Conservation (phyloP, 805 yeast genomes). For the Metschnikowia santaceciliae region DNA sequence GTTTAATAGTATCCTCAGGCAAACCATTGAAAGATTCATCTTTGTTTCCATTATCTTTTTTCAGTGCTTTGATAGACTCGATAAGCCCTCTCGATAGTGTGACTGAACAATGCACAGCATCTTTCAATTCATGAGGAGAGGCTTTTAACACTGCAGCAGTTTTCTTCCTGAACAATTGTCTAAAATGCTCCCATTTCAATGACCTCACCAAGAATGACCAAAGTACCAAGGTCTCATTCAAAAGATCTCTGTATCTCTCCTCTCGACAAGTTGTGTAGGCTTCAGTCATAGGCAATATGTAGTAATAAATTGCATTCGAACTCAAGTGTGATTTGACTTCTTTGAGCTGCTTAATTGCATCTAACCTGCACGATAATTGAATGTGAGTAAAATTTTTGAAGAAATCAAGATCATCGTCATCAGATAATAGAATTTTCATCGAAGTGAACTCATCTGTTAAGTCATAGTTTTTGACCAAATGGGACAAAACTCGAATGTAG, state of each 20-base stretch:
- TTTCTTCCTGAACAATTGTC: slow-evolving; percentile 70
- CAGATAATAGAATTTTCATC: slow-evolving; percentile 55
- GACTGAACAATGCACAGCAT: slow-evolving; percentile 55
- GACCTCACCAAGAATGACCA: slow-evolving; percentile 55
- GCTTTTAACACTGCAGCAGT: slow-evolving; percentile 40
- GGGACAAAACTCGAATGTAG: slow-evolving; percentile 61
- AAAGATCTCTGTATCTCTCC: slow-evolving; percentile 52
- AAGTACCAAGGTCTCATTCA: slow-evolving; percentile 61
- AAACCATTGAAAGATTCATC: slow-evolving; percentile 20
- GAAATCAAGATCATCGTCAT: slow-evolving; percentile 82
- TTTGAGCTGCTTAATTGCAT: slow-evolving; percentile 65
- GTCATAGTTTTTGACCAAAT: slow-evolving; percentile 49
- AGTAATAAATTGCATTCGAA: slow-evolving; percentile 66
- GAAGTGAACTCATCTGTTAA: slow-evolving; percentile 53
- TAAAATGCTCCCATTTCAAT: slow-evolving; percentile 75
- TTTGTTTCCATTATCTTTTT: slow-evolving; percentile 8
- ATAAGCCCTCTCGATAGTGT: slow-evolving; percentile 50
- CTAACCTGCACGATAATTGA: slow-evolving; percentile 80
- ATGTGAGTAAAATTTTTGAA: slow-evolving; percentile 75
- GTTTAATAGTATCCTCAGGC: slow-evolving; percentile 24
- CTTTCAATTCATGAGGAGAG: slow-evolving; percentile 47
- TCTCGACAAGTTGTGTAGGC: slow-evolving; percentile 63
- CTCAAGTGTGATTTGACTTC: slow-evolving; percentile 41
- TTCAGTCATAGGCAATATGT: slow-evolving; percentile 81
- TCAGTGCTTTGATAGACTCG: slow-evolving; percentile 25